phyloP scores from a whole-genome alignment of 2,329 filamentous ascomycete genomes.

The Moelleriella libera region DNA sequence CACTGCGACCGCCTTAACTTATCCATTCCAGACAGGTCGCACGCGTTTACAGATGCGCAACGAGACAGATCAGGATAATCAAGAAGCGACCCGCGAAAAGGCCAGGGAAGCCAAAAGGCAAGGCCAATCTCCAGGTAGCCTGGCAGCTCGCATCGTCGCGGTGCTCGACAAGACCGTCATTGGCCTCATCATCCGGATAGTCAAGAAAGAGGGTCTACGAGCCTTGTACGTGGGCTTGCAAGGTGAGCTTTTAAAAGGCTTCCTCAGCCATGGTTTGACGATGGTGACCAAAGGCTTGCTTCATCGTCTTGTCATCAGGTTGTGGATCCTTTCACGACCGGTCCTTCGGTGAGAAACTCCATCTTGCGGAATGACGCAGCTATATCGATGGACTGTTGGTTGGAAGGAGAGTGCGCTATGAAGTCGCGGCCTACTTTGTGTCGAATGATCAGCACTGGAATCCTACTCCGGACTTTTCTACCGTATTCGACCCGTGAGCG shows the following conservation, averaged over 20 bases:
- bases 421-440: neutral
- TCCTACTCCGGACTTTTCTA: slow-evolving; percentile 63
- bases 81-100: slow-evolving; percentile 1
- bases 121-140: neutral
- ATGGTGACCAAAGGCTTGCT: slow-evolving; percentile 76
- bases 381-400: neutral
- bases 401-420: neutral
- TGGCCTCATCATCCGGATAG: slow-evolving; percentile 42
- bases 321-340: slow-evolving; percentile 45
- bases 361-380: neutral
- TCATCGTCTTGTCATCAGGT: slow-evolving; percentile 54
- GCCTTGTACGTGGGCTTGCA: slow-evolving; percentile 65
- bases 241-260: slow-evolving; percentile 68
- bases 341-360: slow-evolving; percentile 10
- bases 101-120: slow-evolving; percentile 2
- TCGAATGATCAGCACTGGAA: slow-evolving; percentile 56
- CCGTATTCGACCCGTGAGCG: slow-evolving; percentile 68
- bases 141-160: slow-evolving; percentile 7
- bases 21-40: slow-evolving; percentile 79
- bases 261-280: slow-evolving; percentile 73
- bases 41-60: slow-evolving; percentile 54
- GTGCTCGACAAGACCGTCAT: slow-evolving; percentile 40
- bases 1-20: slow-evolving; percentile 61
- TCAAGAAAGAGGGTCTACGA: slow-evolving; percentile 47
- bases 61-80: slow-evolving; percentile 9